phyloP scores from a whole-genome alignment of 768 basidiomycete species.

The Trichaptum fuscoviolaceum region DNA sequence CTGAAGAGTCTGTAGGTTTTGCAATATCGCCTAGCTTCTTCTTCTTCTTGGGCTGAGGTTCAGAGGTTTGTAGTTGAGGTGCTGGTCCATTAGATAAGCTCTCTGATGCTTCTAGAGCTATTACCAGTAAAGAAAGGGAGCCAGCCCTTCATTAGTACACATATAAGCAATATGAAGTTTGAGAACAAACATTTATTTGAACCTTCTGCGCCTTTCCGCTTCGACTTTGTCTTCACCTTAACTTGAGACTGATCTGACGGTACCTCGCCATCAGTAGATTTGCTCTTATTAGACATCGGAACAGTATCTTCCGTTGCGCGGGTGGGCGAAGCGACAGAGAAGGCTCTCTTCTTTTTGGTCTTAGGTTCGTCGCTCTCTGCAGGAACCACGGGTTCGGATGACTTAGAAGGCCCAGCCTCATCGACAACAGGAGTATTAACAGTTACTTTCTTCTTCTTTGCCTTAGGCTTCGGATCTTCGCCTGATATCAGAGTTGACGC shows the following conservation, averaged over 20 bases:
- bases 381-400: neutral
- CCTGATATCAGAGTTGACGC: neutral
- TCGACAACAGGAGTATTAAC: neutral
- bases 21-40: slow-evolving; percentile 4
- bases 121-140: neutral
- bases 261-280: neutral
- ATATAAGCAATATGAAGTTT: neutral
- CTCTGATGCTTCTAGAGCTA: neutral
- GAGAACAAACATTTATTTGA: neutral
- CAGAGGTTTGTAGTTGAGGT: neutral
- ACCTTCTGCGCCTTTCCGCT: neutral
- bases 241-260: too few species aligned
- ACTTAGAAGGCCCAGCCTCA: neutral
- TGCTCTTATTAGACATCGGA: neutral
- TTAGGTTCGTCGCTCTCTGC: neutral
- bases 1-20: neutral
- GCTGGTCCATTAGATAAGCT: neutral
- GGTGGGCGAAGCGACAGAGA: neutral
- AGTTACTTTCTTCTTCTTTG: neutral
- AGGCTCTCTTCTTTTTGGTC: neutral
- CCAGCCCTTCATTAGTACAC: neutral
- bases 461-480: neutral
- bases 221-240: neutral
- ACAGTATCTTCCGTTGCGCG: neutral
- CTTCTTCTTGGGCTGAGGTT: slow-evolving; percentile 8